Conservation (phyloP, 2,329 filamentous ascomycete species). For the Xylaria sp. region DNA sequence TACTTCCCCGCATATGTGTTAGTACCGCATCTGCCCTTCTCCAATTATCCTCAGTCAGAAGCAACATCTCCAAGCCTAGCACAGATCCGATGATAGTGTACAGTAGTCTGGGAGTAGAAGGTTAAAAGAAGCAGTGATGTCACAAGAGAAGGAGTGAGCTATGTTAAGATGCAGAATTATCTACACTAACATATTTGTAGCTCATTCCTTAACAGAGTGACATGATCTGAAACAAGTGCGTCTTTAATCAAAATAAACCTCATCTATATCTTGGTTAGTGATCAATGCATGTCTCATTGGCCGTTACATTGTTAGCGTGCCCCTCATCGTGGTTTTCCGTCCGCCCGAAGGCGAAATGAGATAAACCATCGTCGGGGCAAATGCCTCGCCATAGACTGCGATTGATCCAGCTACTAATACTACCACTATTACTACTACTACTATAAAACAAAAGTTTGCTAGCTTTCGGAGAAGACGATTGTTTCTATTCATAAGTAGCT, state of each 20-base stretch:
- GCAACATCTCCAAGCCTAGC: conserved; percentile 17
- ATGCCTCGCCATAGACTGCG: conserved; percentile 19
- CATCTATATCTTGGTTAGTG: conserved; percentile 2
- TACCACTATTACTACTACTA: background rate
- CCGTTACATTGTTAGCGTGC: conserved; percentile 28
- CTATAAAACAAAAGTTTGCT: background rate
- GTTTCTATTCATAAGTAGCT: conserved; percentile 3
- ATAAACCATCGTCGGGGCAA: background rate
- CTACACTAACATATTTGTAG: background rate
- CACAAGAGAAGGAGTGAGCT: background rate
- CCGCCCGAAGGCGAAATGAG: conserved; percentile 28
- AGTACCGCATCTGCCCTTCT: background rate
- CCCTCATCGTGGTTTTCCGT: conserved; percentile 33
- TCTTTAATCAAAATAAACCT: background rate
- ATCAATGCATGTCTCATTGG: background rate
- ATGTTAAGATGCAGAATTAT: background rate
- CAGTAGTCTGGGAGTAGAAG: background rate
- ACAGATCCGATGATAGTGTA: conserved; percentile 13
- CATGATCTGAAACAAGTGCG: background rate
- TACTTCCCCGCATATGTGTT: conserved; percentile 13
- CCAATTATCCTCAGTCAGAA: conserved; percentile 7
- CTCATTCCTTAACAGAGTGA: background rate
- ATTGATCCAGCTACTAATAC: background rate
- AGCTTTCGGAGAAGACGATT: background rate
- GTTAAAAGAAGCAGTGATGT: conserved; percentile 16